Conservation (phyloP, 495 filamentous ascomycete genomes). For the Lichenothelia convexa region DNA sequence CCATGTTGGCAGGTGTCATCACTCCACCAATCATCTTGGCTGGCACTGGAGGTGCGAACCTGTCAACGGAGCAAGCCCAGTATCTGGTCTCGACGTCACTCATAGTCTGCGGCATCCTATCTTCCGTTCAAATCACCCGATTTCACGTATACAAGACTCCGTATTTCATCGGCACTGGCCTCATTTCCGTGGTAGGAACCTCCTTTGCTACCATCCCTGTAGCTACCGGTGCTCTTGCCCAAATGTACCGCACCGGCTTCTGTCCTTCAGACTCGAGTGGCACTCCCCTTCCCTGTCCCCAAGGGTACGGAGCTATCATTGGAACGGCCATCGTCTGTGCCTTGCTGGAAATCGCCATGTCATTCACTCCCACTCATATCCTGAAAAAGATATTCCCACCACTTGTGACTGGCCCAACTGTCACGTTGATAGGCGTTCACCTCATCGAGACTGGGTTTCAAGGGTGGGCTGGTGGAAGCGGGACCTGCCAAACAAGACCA, state of each 20-base stretch:
- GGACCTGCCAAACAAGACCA: conserved; percentile 38
- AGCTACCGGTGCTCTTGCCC: conserved; percentile 52
- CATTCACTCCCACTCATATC: conserved; percentile 49
- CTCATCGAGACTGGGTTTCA: conserved; percentile 62
- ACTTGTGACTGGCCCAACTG: conserved; percentile 71
- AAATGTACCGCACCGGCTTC: conserved; percentile 74
- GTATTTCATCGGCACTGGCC: conserved; percentile 73
- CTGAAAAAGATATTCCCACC: conserved; percentile 73
- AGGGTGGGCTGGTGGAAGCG: conserved; percentile 69
- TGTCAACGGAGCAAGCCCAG: conserved; percentile 38
- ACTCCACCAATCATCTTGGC: conserved; percentile 65
- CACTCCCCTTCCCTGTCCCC: conserved; percentile 55
- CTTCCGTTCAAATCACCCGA: conserved; percentile 66
- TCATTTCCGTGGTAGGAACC: conserved; percentile 80
- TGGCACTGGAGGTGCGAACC: conserved; percentile 44
- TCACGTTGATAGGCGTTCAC: conserved; percentile 57
- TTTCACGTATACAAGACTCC: conserved; percentile 64
- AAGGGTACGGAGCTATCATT: conserved; percentile 69
- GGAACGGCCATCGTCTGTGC: conserved; percentile 57
- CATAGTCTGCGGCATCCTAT: conserved; percentile 70
- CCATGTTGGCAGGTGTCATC: conserved; percentile 56
- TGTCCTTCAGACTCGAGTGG: conserved; percentile 49
- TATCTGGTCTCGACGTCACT: conserved; percentile 82
- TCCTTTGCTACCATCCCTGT: conserved; percentile 81
- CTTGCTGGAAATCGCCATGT: conserved; percentile 54